Evolutionary conservation across 2,329 filamentous ascomycete species (phyloP), one percentile per base, ranked within the genome.

Genomic region (Fusarium sp.): DNA sequence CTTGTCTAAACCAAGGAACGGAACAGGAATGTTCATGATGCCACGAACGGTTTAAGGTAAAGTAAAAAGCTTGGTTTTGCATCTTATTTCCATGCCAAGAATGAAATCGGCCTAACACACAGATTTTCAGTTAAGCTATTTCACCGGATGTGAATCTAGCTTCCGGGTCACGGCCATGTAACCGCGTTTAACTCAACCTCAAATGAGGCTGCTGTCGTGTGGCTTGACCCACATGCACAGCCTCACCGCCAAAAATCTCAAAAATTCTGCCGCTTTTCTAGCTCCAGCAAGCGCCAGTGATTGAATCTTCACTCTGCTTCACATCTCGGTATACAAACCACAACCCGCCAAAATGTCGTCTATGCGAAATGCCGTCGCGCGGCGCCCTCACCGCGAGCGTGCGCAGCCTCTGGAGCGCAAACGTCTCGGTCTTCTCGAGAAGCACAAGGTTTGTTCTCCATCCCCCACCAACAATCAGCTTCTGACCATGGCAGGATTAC

Each of bases 391-490:
- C 80, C 88, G 90, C 72, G 96, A 98, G 85, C 91, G 96, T 73
- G 92, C 92, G 35, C 96, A 98, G 79, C 92, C 94, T 39, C 80
- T 88, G 67, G 92, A 94, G 76, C 92, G 96, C 52, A 84, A 90
- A 69, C 93, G 93, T 83, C 93, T 94, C 81, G 96, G 96, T 68
- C 87, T 98, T 21, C 89, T 98, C 64, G 96, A 98, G 80, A 98
- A 99, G 82, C 92, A 96, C 85, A 97, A 97, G 83, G 90, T 90
- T 75, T 40, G 76, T 66, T 27, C 6, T 33, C 21, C 11, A 41
- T 40, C 43, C 46, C 55, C 55, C 59, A 46, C 64, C 23, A 17
- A 17, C 3, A 8, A 45, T 18, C 57, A 53, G 42, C 59, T 49
- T 63, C 55, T 63, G n/a, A 71, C 58, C 21, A 29, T 54, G 17